phyloP scores from a whole-genome alignment of 352 stramenopile species.

The Phytophthora sojae region DNA sequence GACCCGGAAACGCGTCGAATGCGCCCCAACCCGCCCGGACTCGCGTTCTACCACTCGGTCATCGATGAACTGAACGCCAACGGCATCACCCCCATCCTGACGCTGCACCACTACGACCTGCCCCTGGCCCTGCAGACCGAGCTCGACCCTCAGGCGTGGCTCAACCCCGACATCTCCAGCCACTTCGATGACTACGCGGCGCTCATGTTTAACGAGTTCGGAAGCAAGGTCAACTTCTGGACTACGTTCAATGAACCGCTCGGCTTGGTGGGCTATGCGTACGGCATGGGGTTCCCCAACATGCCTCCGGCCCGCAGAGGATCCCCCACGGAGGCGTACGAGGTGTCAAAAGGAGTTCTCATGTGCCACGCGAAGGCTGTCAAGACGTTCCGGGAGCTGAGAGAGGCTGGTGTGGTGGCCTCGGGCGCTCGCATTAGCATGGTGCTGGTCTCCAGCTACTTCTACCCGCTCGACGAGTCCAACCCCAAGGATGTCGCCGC shows the following conservation, averaged over 20 bases:
- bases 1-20: slow-evolving; percentile 54
- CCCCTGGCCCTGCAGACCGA: slow-evolving; percentile 84
- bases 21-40: slow-evolving; percentile 81
- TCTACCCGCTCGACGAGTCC: slow-evolving; percentile 79
- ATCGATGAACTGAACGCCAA: slow-evolving; percentile 82
- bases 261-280: slow-evolving; percentile 86
- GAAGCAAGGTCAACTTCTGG: slow-evolving; percentile 93
- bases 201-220: slow-evolving; percentile 92
- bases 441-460: slow-evolving; percentile 87
- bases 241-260: slow-evolving; percentile 96
- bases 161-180: slow-evolving; percentile 59
- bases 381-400: slow-evolving; percentile 84
- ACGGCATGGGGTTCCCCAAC: slow-evolving; percentile 70
- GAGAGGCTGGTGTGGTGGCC: slow-evolving; percentile 40
- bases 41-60: slow-evolving; percentile 93
- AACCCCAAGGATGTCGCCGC: slow-evolving; percentile 59
- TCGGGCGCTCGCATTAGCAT: slow-evolving; percentile 91
- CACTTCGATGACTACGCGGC: slow-evolving; percentile 87
- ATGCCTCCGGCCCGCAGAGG: slow-evolving; percentile 44
- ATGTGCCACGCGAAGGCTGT: slow-evolving; percentile 91
- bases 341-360: slow-evolving; percentile 88
- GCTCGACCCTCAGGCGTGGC: slow-evolving; percentile 56
- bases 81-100: slow-evolving; percentile 91
- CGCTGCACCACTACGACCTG: slow-evolving; percentile 95
- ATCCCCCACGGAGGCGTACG: slow-evolving; percentile 50